These are phyloP conservation scores for Vitis hybrid DNA, from an alignment of 177 flowering plant species.

Conservation along the genomic window DNA sequence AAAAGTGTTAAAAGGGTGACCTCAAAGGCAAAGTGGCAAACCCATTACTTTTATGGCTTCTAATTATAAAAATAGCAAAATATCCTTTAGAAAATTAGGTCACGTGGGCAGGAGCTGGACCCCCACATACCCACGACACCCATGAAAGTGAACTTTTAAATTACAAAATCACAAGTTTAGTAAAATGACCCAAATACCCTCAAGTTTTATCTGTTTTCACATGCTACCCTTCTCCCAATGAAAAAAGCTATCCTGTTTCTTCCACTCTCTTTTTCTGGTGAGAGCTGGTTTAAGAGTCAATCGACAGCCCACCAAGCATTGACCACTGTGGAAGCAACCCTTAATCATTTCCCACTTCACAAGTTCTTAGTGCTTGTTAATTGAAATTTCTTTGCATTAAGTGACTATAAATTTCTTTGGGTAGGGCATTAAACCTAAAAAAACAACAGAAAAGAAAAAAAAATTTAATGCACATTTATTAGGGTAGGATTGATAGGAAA, in stretches of 20 bases:
- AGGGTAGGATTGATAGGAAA: neutral
- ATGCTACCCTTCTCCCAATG: neutral
- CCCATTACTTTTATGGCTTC: neutral
- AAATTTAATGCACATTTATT: neutral
- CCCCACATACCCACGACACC: constrained; percentile 5
- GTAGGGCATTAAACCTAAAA: neutral
- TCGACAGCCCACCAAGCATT: no score
- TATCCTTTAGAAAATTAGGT: neutral
- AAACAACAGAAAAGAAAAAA: neutral
- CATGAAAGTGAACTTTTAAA: neutral
- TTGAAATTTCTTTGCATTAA: neutral
- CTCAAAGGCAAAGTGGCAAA: neutral
- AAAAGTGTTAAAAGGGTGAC: neutral
- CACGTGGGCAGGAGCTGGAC: constrained; percentile 4
- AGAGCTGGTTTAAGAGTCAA: neutral
- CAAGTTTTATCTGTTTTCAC: neutral
- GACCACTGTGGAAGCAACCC: no score
- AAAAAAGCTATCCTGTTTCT: no score
- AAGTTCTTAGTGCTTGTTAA: no score
- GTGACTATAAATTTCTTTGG: neutral
- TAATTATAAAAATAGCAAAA: neutral
- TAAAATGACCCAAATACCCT: neutral
- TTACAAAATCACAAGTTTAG: neutral
- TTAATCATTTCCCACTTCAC: no score
- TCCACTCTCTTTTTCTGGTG: no score